Evolutionary conservation across 2,329 filamentous ascomycete species (phyloP), one percentile per base, ranked within the genome.

Genomic region (Lojkania enalia): DNA sequence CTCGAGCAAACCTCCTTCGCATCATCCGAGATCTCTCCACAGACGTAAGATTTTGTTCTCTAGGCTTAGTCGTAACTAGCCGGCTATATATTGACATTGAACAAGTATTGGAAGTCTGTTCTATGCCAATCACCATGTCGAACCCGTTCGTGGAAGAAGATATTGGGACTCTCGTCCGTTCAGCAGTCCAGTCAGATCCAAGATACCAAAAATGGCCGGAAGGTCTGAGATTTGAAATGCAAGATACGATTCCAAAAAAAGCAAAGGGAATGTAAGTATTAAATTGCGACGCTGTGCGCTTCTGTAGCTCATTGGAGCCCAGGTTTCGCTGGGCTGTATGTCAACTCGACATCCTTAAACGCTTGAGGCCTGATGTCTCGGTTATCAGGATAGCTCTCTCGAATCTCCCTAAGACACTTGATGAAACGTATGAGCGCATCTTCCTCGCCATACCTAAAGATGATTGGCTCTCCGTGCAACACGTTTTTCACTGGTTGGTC

Each of bases 1-100:
- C 46, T 30, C 20, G 46, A 21, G 11, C 21, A 5, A 25, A 40
- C 15, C 36, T 44, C 7, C 42, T 48, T 16, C 31, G 27, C 4
- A 11, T 44, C 7, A 16, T 48, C 19, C 27, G 38, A 11, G 16
- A 33, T 16, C 30, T 33, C 30, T 33, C 30, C 9, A 33, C 30
- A 11, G 30, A 33, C 15, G 9, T 15, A 11, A 33, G 30, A 16
- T 16, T 33, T 33, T 33, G 9, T 33, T 33, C 9, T 33, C 15
- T 33, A 6, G 30, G 9, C 15, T 16, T 33, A 16, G 15, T 33
- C 7, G 30, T 16, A 6, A 33, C 30, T 33, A 33, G 30, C 30
- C 30, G 30, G 30, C 9, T 11, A 11, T 33, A 33, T 15, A 33
- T 12, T 11, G 30, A 33, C 9, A 33, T 33, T 33, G 30, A 12